Evolutionary conservation across 2,329 filamentous ascomycete genomes (phyloP).

Genomic region (Cercospora beticola): DNA sequence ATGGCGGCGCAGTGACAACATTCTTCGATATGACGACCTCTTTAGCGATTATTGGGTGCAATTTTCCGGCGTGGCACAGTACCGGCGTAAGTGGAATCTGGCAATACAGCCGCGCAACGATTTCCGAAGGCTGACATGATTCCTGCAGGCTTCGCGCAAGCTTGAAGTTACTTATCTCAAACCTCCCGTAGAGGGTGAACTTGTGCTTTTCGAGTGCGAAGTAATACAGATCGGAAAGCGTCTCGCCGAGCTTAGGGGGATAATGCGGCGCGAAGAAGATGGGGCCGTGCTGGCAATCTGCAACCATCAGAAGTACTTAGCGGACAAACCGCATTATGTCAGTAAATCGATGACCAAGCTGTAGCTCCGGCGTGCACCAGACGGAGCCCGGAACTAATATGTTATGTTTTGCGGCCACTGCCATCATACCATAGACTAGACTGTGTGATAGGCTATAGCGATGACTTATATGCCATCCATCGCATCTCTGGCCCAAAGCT

Average conservation of each 20-base stretch:
- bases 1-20: conserved; percentile 50
- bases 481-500: conserved; percentile 90
- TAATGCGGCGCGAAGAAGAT: conserved; percentile 40
- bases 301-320: conserved; percentile 30
- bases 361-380: background rate
- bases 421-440: background rate
- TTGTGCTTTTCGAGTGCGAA: conserved; percentile 43
- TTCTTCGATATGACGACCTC: conserved; percentile 56
- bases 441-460: background rate
- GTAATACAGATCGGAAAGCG: conserved; percentile 46
- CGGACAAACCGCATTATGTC: conserved; percentile 15
- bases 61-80: conserved; percentile 5
- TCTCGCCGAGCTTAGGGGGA: conserved; percentile 41
- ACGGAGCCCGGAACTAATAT: background rate
- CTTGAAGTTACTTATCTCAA: conserved; percentile 48
- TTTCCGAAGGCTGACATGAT: too few relatives aligned
- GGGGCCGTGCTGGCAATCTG: conserved; percentile 33
- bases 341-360: background rate
- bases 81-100: background rate
- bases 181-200: conserved; percentile 41
- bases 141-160: conserved; percentile 22
- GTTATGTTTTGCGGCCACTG: background rate
- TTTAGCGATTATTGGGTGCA: conserved; percentile 31
- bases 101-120: background rate
- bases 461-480: conserved; percentile 47